Base-by-base conservation (phyloP, 2,329 filamentous ascomycete species). In the Akanthomyces uredinophilus region DNA sequence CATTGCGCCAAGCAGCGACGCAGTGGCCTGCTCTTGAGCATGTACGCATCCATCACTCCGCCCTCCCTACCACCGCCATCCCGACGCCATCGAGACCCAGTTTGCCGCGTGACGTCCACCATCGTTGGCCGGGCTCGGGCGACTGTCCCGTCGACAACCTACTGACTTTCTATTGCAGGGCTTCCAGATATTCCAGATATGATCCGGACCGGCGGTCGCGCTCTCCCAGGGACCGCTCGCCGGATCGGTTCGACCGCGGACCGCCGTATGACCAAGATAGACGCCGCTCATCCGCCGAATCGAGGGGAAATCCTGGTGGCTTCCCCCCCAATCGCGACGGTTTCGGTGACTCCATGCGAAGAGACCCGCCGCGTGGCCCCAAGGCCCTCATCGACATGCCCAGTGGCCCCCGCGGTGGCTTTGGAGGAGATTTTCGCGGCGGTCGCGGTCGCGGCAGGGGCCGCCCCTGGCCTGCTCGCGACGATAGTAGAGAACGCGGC, bases 341-440 rank as follows among this genome's bases (percentile, higher is more conserved):
- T 14, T 87, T 86, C 65, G 79, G 81, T 60, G 83, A 86, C 68
- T 71, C 81, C 67, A 66, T 82, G 71, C 72, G 78, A 35, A 83
- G 88, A 66, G 91, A 96, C 65, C 88, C 90, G 2, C 92, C 92
- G 3, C 84, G 92, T 61, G 92, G 90, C 0, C 92, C 92, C 13
- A 92, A 93, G 73, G 91, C 90, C 4, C 78, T 92, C 62, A 83
- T 89, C 64, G 90, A 94, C 64, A 77, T 84, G 35, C 83, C 85
- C n/a, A 84, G 82, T 65, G 87, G 86, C 35, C 88, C 87, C 16
- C 83, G 90, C 49, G 82, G 87, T 62, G 86, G 84, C 10, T 90
- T 88, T 70, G 78, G 78, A 3, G 81, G 85, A 27, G 89, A 91
- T 58, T 88, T 87, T 67, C 80, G 85, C 65, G 80, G 79, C 62